These are phyloP conservation scores for Aspergillus flavus DNA, from an alignment of 2,329 filamentous ascomycete species.

Conservation along the genomic window DNA sequence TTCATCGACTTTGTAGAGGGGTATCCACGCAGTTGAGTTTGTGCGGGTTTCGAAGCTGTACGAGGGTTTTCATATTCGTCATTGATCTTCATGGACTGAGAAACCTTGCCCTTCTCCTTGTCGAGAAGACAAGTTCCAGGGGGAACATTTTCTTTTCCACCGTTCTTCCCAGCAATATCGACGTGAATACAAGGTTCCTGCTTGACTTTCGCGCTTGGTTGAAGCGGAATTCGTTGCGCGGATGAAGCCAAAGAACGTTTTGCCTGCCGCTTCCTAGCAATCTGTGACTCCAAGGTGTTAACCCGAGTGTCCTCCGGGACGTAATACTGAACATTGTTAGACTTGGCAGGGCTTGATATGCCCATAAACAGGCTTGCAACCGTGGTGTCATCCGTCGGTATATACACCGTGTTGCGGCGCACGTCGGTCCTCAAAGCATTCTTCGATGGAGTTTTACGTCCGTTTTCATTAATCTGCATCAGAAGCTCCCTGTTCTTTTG, in stretches of 20 bases:
- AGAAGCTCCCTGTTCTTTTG: slow-evolving; percentile 22
- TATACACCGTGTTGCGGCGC: slow-evolving; percentile 44
- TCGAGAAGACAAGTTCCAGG: slow-evolving; percentile 42
- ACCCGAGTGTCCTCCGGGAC: slow-evolving; percentile 26
- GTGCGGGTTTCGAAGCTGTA: slow-evolving; percentile 24
- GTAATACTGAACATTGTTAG: slow-evolving; percentile 7
- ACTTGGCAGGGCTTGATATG: slow-evolving; percentile 46
- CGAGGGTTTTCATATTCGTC: slow-evolving; percentile 22
- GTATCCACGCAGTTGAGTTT: not conserved
- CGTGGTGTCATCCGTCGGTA: slow-evolving; percentile 46
- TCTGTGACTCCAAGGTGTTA: slow-evolving; percentile 37
- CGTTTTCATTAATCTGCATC: slow-evolving; percentile 16
- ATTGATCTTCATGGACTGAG: slow-evolving; percentile 22
- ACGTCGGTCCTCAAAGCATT: slow-evolving; percentile 34
- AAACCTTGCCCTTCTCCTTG: slow-evolving; percentile 25
- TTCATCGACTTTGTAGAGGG: not conserved
- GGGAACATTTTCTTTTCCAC: slow-evolving; percentile 66
- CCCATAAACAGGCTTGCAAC: slow-evolving; percentile 48
- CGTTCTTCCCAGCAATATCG: slow-evolving; percentile 56
- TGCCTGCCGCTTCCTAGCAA: slow-evolving; percentile 35
- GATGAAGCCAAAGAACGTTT: slow-evolving; percentile 26
- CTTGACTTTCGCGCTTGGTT: slow-evolving; percentile 40
- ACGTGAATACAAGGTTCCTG: slow-evolving; percentile 46
- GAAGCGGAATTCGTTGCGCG: slow-evolving; percentile 50
- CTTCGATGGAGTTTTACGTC: slow-evolving; percentile 8